A percentile compares a stretch with the other conserved stretches of the same genome.
phyloP scores from a whole-genome alignment of 2,329 filamentous ascomycete species.

The Leptographium flavum region DNA sequence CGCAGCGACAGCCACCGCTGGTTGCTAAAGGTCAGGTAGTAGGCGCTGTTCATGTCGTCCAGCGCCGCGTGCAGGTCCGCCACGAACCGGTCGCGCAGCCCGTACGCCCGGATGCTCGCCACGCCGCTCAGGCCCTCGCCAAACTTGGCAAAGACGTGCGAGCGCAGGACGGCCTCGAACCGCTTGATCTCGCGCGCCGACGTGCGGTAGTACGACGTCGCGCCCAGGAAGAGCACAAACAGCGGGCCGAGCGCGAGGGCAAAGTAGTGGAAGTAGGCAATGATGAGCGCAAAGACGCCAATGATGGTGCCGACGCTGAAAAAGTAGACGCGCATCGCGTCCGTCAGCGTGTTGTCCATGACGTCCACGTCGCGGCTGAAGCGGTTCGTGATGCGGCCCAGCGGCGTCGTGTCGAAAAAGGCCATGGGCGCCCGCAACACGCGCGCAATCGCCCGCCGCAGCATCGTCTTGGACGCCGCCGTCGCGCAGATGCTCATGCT shows the following conservation, averaged over 20 bases:
- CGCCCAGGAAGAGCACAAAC: slow-evolving; percentile 63
- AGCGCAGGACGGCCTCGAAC: slow-evolving; percentile 79
- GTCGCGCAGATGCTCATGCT: slow-evolving; percentile 68
- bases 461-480: slow-evolving; percentile 65
- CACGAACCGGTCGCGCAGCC: slow-evolving; percentile 62
- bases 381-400: slow-evolving; percentile 89
- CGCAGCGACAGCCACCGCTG: slow-evolving; percentile 85
- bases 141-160: slow-evolving; percentile 80
- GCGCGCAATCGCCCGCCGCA: slow-evolving; percentile 63
- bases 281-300: slow-evolving; percentile 77
- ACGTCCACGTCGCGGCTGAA: slow-evolving; percentile 93
- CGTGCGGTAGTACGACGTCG: slow-evolving; percentile 75
- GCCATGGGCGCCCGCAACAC: slow-evolving; percentile 66
- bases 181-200: slow-evolving; percentile 92
- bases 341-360: slow-evolving; percentile 86
- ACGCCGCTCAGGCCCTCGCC: slow-evolving; percentile 75
- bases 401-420: slow-evolving; percentile 93
- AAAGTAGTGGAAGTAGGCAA: slow-evolving; percentile 91
- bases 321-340: slow-evolving; percentile 86
- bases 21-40: slow-evolving; percentile 90
- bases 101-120: slow-evolving; percentile 80
- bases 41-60: slow-evolving; percentile 86
- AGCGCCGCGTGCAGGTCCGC: slow-evolving; percentile 55
- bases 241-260: slow-evolving; percentile 48
- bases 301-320: slow-evolving; percentile 71